Percentiles rank a stretch among this genome's conserved stretches.
Evolutionary conservation across 1,284 basidiomycete genomes (phyloP).

Genomic region (Vanrija sp.): DNA sequence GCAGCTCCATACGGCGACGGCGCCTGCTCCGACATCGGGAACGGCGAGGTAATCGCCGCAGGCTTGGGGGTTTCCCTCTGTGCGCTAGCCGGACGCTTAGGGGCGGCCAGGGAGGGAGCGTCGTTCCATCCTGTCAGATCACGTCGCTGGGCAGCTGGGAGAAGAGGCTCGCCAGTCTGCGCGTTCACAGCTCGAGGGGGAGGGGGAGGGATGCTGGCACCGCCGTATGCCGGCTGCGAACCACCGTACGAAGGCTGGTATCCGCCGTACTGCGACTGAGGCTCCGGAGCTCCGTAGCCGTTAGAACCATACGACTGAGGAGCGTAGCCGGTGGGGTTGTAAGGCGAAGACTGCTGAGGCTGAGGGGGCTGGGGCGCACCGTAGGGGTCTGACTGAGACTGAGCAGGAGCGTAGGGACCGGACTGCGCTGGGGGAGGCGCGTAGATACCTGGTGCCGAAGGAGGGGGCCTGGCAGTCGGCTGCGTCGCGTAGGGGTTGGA

Average conservation of each 20-base stretch:
- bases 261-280: slow-evolving; percentile 31
- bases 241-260: slow-evolving; percentile 19
- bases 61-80: slow-evolving; percentile 55
- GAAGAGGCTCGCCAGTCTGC: slow-evolving; percentile 23
- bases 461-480: background rate
- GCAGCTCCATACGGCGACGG: background rate
- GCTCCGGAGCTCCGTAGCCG: slow-evolving; percentile 23
- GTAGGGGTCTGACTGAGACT: slow-evolving; percentile 20
- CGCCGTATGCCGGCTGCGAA: too few relatives aligned
- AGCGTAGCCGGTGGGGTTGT: slow-evolving; percentile 1
- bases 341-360: slow-evolving; percentile 2
- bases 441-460: background rate
- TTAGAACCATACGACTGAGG: slow-evolving; percentile 24
- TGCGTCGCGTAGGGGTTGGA: slow-evolving; percentile 2
- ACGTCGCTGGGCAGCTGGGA: slow-evolving; percentile 46
- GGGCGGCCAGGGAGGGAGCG: slow-evolving; percentile 49
- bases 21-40: slow-evolving; percentile 62
- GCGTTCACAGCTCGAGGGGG: slow-evolving; percentile 22
- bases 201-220: slow-evolving; percentile 48
- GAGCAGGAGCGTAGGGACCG: slow-evolving; percentile 27
- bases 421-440: slow-evolving; percentile 12
- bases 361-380: slow-evolving; percentile 16
- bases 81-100: slow-evolving; percentile 57
- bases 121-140: slow-evolving; percentile 91
- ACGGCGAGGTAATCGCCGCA: slow-evolving; percentile 76